Evolutionary conservation across 768 basidiomycete species (phyloP).

Genomic region (Holtermannia corniformis): DNA sequence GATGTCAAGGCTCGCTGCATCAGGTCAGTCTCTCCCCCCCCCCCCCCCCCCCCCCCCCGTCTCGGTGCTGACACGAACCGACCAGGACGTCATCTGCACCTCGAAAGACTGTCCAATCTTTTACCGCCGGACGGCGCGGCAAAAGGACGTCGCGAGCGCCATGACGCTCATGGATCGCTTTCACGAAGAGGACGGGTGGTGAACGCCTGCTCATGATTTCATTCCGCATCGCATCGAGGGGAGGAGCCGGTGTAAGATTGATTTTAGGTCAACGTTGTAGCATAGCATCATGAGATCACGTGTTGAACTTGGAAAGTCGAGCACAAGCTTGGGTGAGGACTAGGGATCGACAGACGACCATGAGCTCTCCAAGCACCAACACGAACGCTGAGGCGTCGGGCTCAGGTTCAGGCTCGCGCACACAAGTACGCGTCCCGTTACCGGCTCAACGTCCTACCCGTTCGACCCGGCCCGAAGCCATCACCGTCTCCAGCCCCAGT

Average conservation of each 20-base stretch:
- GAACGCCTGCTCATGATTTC: not conserved
- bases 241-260: not conserved
- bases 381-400: no score
- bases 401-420: no score
- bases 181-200: constrained; percentile 46
- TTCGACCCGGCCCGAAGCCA: no score
- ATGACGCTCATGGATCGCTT: constrained; percentile 72
- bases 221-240: not conserved
- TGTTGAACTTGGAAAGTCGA: no score
- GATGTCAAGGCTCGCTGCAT: constrained; percentile 96
- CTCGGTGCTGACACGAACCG: not conserved
- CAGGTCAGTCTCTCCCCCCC: constrained; percentile 44
- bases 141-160: constrained; percentile 91
- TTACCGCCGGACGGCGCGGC: constrained; percentile 96
- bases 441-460: no score
- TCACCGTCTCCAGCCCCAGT: no score
- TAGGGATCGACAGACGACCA: no score
- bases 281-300: no score
- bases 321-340: no score
- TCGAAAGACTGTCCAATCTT: constrained; percentile 98
- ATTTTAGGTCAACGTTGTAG: no score
- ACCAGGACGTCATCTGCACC: constrained; percentile 86
- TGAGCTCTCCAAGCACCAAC: no score
- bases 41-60: not conserved
- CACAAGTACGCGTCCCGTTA: no score